Percentiles rank a stretch among this genome's conserved stretches.
Conservation (phyloP, 345 rosid genomes). For the Sonneratia alba region DNA sequence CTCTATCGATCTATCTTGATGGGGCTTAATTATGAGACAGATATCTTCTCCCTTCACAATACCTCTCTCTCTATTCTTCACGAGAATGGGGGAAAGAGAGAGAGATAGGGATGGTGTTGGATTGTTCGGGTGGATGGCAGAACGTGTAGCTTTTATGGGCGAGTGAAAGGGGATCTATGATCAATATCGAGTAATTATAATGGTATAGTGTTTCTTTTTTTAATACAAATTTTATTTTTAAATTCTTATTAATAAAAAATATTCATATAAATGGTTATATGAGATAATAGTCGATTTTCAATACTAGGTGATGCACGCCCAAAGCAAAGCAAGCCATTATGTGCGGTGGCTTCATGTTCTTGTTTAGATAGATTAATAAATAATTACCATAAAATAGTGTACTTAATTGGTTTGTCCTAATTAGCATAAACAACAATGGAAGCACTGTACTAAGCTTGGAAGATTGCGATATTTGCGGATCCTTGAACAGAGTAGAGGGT, state of each 20-base stretch:
- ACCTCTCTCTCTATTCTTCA: neutral
- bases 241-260: neutral
- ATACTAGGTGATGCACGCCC: too few species aligned
- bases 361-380: too few species aligned
- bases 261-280: too few species aligned
- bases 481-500: neutral
- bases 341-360: too few species aligned
- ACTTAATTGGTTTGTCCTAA: too few species aligned
- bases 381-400: neutral
- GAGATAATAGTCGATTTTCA: too few species aligned
- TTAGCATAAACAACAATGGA: too few species aligned
- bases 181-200: neutral
- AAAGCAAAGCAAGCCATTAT: too few species aligned
- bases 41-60: neutral
- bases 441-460: neutral
- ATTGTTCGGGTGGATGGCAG: neutral
- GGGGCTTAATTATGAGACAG: neutral
- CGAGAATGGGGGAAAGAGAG: conserved; percentile 2
- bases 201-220: too few species aligned
- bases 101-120: neutral
- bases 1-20: too few species aligned
- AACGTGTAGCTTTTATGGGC: conserved; percentile 9
- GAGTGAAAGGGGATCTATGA: neutral
- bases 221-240: neutral
- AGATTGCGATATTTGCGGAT: neutral